Evolutionary conservation across 1,284 basidiomycete genomes (phyloP).

Genomic region (Amylostereum areolatum): DNA sequence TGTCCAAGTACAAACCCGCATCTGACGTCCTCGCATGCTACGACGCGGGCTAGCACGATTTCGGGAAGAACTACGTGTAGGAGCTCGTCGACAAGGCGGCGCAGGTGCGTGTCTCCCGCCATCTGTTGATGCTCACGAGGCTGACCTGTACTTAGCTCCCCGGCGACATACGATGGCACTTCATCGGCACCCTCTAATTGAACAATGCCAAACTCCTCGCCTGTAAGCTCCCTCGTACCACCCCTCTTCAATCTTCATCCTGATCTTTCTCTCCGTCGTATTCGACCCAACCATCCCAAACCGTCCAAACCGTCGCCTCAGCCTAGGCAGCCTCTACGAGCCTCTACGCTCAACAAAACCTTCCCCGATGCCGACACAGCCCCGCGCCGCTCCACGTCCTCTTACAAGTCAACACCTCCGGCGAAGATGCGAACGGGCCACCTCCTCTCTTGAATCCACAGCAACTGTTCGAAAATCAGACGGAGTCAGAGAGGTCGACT

Average conservation of each 20-base stretch:
- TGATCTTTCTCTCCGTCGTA: slow-evolving; percentile 2
- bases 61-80: slow-evolving; percentile 98
- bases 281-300: slow-evolving; percentile 69
- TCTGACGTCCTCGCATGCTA: slow-evolving; percentile 84
- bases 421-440: slow-evolving; percentile 85
- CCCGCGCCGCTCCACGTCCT: slow-evolving; percentile 68
- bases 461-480: too few species aligned
- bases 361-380: slow-evolving; percentile 50
- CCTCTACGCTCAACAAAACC: slow-evolving; percentile 77
- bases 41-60: slow-evolving; percentile 78
- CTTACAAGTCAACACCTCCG: slow-evolving; percentile 93
- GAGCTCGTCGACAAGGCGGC: slow-evolving; percentile 89
- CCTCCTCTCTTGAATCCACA: slow-evolving; percentile 49
- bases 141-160: slow-evolving; percentile 53
- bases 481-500: too few species aligned
- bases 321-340: slow-evolving; percentile 81
- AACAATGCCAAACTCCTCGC: slow-evolving; percentile 95
- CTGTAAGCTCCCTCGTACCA: slow-evolving; percentile 41
- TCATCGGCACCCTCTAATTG: slow-evolving; percentile 91
- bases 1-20: slow-evolving; percentile 94
- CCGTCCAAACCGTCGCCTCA: slow-evolving; percentile 89
- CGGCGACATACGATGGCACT: slow-evolving; percentile 88
- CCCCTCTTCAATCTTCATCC: slow-evolving; percentile 4
- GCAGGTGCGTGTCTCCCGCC: slow-evolving; percentile 43
- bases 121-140: slow-evolving; percentile 4